Evolutionary conservation across 306 rosid genomes (phyloP), one percentile per base, ranked within the genome.

Genomic region (Casuarina equisetifolia): DNA sequence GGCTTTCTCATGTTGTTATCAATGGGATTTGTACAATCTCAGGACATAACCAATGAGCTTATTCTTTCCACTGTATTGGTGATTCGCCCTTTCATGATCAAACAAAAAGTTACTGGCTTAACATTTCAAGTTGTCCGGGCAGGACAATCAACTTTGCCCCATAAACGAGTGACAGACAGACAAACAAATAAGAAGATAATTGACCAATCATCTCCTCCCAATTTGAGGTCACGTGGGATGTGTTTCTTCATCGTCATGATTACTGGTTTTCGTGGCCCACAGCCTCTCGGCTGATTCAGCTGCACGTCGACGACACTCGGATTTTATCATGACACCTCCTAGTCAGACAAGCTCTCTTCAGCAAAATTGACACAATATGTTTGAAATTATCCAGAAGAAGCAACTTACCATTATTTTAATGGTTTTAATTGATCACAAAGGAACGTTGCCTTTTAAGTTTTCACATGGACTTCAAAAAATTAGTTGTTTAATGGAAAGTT

Each of bases 221-320:
- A 51, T 52, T 42, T 72, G 49, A 36, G 17, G 15, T 38, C 38
- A 39, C 20, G 2, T 6, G 3, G 38, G 51, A 53, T 73, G 52
- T 54, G 67, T 25, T 55, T 11, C 8, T 1, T 2, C 17, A 55
- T 73, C 11, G 9, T 40, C n/a, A 53, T 3, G 44, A 9, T 2
- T n/a, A 5, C 4, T 43, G 40, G 38, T 67, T 42, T 50, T 42
- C 44, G 50, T 17, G 35, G 17, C 2, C 11, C 59, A 6, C 16
- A 3, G 12, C 35, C 3, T 62, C 10, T 17, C 6, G 2, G 78
- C 71, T 75, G 78, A 75, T 3, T 48, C 78, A 75, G 46, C 10
- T 48, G 36, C n/a, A 36, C 71, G 1, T 3, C 36, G 8, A 45
- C 8, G 62, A 9, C 17, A 3, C 46, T 58, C 9, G 43, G n/a